Base-by-base conservation (phyloP, 2,329 filamentous ascomycete species). In the Periconia digitata region DNA sequence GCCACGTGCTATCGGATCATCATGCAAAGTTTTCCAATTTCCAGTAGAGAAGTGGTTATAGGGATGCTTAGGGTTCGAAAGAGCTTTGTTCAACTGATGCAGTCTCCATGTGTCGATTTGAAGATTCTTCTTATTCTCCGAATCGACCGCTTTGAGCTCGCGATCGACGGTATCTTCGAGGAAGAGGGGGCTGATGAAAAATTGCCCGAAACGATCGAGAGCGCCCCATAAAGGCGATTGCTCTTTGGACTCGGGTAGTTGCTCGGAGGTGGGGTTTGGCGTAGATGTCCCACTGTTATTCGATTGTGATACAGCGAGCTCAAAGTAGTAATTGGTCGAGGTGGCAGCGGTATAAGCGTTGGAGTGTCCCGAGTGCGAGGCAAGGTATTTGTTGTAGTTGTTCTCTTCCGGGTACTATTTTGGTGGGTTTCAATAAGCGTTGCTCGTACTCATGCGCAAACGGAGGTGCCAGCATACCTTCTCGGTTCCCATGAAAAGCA, bases 301-400 rank as follows among this genome's bases (percentile, higher is more conserved):
- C 35, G 77, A 76, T 12, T 87, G 82, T 43, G 90, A 90, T 24
- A 91, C 90, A 17, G 89, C 90, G 49, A 97, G 85, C 66, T 99
- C 94, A 69, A 99, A 99, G 74, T 89, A 97, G 76, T 95, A 99
- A 74, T 97, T 97, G 55, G 94, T 99, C 44, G 92, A 95, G 1
- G 90, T 96, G 5, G 89, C 80, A 15, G 88, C 91, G 1, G 94
- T 99, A 72, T 95, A 97, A 46, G 94, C 94, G 71, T 99, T 99
- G 22, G 92, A 96, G 66, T 87, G 85, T 46, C 94, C 94, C 8
- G 91, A 95, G 70, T 96, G 87, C 50, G 89, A 82, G 43, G 91
- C 89, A 45, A 99, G 83, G 70, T 95, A 99, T 68, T 92, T 87
- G 64, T 90, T 90, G 77, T 99, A 99, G 56, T 89, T 92, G 72